Base-by-base conservation (phyloP, 352 stramenopile species). In the Aphanomyces invadans region DNA sequence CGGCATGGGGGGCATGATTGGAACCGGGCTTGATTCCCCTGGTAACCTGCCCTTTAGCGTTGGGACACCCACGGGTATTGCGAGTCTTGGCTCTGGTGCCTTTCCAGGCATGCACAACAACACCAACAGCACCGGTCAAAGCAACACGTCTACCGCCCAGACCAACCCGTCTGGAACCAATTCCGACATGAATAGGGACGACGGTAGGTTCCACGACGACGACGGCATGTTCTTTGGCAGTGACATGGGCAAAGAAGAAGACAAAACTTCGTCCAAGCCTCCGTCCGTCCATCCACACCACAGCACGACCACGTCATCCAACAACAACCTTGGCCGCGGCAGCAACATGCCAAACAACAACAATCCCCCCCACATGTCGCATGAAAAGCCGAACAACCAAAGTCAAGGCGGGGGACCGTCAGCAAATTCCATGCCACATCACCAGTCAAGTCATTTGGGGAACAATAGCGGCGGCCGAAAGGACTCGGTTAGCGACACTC, bases 21-120 rank as follows among this genome's bases (percentile, higher is more conserved):
- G 60, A 36, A 45, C 60, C 3, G 60, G 60, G 10, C 46, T 67
- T 19, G 60, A 60, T 48, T 67, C 60, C 11, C 60, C 60, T 17
- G 48, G 38, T 2, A 26, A 25, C 3, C 28, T 95, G 28, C 86
- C 86, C 4, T 92, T 95, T 69, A 92, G 83, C 70, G 81, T 95
- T 44, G 86, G 86, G 3, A 95, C 86, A 1, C 86, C 86, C 31
- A 92, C 86, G 29, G 86, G 86, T 49, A 79, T 95, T 5, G 82
- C 88, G 66, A 92, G 83, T 62, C 77, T 95, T 15, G 83, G 82
- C 19, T 33, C 60, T 11, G 44, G 45, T 15, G 36, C 15, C n/a
- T 51, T 33, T n/a, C 48, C 48, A 26, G 60, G 60, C 21, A 32
- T 57, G 42, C 48, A 56, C 31, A 38, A 31, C 4, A 56, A 23